A percentile compares a stretch with the other conserved stretches of the same genome.
Conservation (phyloP, 257 asterid genomes). For the Craterostigma plantagineum region DNA sequence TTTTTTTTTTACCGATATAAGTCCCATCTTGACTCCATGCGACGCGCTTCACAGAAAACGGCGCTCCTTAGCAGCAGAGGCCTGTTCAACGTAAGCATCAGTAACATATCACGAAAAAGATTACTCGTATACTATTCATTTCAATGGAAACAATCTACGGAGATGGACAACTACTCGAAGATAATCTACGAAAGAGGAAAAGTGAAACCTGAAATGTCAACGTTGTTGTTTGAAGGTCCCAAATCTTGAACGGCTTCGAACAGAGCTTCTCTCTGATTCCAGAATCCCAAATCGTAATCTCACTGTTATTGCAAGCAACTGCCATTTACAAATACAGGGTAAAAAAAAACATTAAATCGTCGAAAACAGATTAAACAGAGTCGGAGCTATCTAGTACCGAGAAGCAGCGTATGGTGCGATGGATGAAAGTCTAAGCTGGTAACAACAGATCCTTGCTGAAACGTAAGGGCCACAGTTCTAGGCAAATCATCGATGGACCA, state of each 20-base stretch:
- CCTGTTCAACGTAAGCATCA: conserved; percentile 30
- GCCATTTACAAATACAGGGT: conserved; percentile 9
- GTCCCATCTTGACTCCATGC: conserved; percentile 95
- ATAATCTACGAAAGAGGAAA: too few relatives aligned
- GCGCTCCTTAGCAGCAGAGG: conserved; percentile 78
- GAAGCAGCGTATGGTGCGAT: conserved; percentile 59
- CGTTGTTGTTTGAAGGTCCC: conserved; percentile 70
- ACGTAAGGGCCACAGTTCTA: conserved; percentile 69
- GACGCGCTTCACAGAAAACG: conserved; percentile 72
- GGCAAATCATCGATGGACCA: conserved; percentile 84
- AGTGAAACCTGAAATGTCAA: conserved; percentile 61
- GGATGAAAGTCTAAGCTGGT: conserved; percentile 92
- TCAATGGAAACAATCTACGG: too few relatives aligned
- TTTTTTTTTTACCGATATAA: conserved; percentile 46
- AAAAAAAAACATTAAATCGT: background rate
- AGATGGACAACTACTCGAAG: too few relatives aligned
- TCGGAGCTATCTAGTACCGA: conserved; percentile 30
- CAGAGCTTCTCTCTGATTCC: conserved; percentile 69
- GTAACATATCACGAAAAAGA: too few relatives aligned
- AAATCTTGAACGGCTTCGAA: conserved; percentile 69
- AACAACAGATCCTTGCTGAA: conserved; percentile 77
- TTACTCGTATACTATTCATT: too few relatives aligned
- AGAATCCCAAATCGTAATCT: conserved; percentile 80
- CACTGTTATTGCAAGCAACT: conserved; percentile 88
- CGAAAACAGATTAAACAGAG: conserved; percentile 3